Percentiles rank a stretch among this genome's conserved stretches.
Evolutionary conservation across 2,329 filamentous ascomycete species (phyloP).

Genomic region (Akanthomyces uredinophilus): DNA sequence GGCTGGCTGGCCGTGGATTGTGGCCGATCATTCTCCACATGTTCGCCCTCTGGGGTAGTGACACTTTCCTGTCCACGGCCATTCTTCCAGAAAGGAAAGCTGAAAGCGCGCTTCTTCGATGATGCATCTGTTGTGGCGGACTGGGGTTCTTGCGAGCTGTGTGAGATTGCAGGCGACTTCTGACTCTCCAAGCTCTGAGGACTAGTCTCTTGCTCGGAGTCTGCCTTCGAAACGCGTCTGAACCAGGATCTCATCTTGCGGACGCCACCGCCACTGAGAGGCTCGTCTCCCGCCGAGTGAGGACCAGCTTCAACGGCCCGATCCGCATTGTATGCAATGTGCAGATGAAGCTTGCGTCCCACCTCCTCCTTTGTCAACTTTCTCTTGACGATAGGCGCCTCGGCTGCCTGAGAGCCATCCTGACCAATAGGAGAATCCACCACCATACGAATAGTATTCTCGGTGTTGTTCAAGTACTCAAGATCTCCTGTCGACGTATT

Average conservation of each 20-base stretch:
- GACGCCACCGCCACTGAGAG: constrained; percentile 20
- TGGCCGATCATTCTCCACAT: background rate
- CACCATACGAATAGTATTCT: constrained; percentile 53
- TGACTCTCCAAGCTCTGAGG: constrained; percentile 13
- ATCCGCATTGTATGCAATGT: constrained; percentile 18
- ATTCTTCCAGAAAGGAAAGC: constrained; percentile 52
- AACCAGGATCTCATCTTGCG: constrained; percentile 51
- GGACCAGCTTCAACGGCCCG: constrained; percentile 19
- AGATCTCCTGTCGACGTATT: constrained; percentile 33
- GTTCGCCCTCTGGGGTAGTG: background rate
- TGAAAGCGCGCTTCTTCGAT: constrained; percentile 49
- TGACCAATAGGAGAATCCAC: constrained; percentile 37
- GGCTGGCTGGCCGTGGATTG: background rate
- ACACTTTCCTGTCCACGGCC: constrained; percentile 35
- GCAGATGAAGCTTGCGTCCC: constrained; percentile 19
- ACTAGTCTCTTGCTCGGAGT: constrained; percentile 5
- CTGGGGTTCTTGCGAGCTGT: constrained; percentile 23
- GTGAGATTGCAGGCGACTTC: constrained; percentile 17
- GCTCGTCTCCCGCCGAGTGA: constrained; percentile 16
- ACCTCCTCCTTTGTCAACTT: constrained; percentile 25
- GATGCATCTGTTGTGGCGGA: constrained; percentile 22
- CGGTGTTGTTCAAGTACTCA: constrained; percentile 41
- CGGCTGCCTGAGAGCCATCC: constrained; percentile 30
- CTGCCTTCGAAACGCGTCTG: constrained; percentile 39
- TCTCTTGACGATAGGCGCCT: constrained; percentile 39